A percentile compares a stretch with the other conserved stretches of the same genome.
These are phyloP conservation scores for Carpinus fangiana DNA, from an alignment of 306 rosid species.

Conservation along the genomic window DNA sequence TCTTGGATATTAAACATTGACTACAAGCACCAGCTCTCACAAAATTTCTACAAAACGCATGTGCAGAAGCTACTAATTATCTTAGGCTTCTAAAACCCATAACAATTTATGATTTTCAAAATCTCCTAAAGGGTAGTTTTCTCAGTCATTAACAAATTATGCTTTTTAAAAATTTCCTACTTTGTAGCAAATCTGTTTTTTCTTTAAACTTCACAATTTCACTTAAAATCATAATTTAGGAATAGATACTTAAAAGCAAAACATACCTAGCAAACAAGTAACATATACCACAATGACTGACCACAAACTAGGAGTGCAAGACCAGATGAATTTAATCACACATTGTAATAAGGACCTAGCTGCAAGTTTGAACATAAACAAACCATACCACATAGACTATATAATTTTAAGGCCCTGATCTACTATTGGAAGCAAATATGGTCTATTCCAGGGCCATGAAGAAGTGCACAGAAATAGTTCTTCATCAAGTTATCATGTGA, in stretches of 20 bases:
- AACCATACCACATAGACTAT: neutral
- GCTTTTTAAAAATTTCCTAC: neutral
- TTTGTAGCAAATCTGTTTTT: constrained; percentile 12
- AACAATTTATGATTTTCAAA: neutral
- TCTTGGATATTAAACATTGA: constrained; percentile 8
- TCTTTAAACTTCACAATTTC: neutral
- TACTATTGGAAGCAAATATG: neutral
- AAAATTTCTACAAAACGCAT: neutral
- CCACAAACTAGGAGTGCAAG: neutral
- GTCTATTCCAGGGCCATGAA: neutral
- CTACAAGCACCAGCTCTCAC: neutral
- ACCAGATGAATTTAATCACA: neutral
- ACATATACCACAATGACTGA: neutral
- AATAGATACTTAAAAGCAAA: neutral
- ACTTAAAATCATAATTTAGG: neutral
- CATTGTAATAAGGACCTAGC: neutral
- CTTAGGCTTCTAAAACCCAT: constrained; percentile 7
- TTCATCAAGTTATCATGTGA: neutral
- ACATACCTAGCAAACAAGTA: neutral
- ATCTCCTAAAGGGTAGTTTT: neutral
- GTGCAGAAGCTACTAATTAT: constrained; percentile 7
- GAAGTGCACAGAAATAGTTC: neutral
- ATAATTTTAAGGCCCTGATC: neutral
- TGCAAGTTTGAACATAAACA: neutral
- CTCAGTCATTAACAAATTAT: neutral